Percentiles rank a stretch among this genome's conserved stretches.
phyloP scores from a whole-genome alignment of 75 land plant genomes.

The Picea glauca region DNA sequence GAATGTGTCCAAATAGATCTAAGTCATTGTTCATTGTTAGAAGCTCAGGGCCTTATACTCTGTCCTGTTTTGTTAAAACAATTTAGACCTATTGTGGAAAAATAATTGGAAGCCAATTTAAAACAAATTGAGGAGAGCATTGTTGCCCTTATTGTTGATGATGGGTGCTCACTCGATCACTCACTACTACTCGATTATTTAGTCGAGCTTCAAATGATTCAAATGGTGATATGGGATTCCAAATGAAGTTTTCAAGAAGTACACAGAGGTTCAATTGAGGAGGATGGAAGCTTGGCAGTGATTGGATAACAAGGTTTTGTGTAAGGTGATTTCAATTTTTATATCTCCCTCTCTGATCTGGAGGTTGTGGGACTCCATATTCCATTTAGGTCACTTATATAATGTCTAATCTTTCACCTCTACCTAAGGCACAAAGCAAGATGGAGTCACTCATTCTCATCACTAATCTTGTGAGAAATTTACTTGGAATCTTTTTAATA shows the following conservation, averaged over 20 bases:
- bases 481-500: neutral
- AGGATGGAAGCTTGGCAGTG: too few relatives aligned
- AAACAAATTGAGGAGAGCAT: conserved; percentile 37
- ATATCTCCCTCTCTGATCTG: too few relatives aligned
- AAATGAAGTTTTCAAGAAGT: conserved; percentile 32
- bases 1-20: conserved; percentile 43
- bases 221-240: conserved; percentile 6
- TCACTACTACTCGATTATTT: conserved; percentile 9
- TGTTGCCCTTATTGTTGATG: conserved; percentile 28
- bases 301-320: too few relatives aligned
- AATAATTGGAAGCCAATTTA: conserved; percentile 31
- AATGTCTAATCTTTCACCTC: conserved; percentile 53
- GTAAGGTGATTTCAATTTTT: too few relatives aligned
- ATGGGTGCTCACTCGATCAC: conserved; percentile 25
- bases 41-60: conserved; percentile 34
- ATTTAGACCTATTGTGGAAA: conserved; percentile 39
- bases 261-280: conserved; percentile 19
- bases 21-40: conserved; percentile 31
- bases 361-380: too few relatives aligned
- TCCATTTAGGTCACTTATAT: too few relatives aligned
- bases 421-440: conserved; percentile 71
- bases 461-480: conserved; percentile 31
- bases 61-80: conserved; percentile 34
- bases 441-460: conserved; percentile 72
- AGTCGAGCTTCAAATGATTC: conserved; percentile 9